Percentiles rank a stretch among this genome's conserved stretches.
phyloP scores from a whole-genome alignment of 768 basidiomycete species.

The Gelatoporia subvermispora region DNA sequence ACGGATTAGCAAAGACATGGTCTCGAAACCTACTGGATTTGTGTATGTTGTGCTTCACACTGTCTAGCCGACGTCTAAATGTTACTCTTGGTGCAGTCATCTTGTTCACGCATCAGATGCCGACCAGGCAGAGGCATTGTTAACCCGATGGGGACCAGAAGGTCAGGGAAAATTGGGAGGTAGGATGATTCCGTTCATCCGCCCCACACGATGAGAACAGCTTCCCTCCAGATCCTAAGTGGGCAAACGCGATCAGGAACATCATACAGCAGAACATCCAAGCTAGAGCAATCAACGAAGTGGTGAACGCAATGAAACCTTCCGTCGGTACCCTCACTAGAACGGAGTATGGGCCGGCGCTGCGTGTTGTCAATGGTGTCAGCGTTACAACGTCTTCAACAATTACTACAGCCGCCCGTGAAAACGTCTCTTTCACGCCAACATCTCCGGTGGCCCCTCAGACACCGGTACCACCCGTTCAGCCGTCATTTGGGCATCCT shows the following conservation, averaged over 20 bases:
- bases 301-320: slow-evolving; percentile 64
- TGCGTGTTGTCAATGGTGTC: slow-evolving; percentile 78
- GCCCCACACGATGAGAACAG: slow-evolving; percentile 12
- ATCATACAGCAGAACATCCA: slow-evolving; percentile 62
- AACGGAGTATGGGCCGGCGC: slow-evolving; percentile 38
- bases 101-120: slow-evolving; percentile 89
- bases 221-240: slow-evolving; percentile 63
- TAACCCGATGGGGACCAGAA: slow-evolving; percentile 86
- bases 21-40: slow-evolving; percentile 77
- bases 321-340: slow-evolving; percentile 38
- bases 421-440: slow-evolving; percentile 46
- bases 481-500: slow-evolving; percentile 42
- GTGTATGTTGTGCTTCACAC: slow-evolving; percentile 51
- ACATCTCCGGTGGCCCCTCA: slow-evolving; percentile 19
- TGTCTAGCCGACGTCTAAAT: slow-evolving; percentile 9
- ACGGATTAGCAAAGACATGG: slow-evolving; percentile 84
- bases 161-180: slow-evolving; percentile 85
- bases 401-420: slow-evolving; percentile 70
- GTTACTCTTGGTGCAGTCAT: slow-evolving; percentile 50
- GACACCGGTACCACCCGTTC: slow-evolving; percentile 19
- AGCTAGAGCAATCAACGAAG: slow-evolving; percentile 71
- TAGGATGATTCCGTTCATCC: slow-evolving; percentile 25
- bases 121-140: slow-evolving; percentile 81
- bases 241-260: slow-evolving; percentile 86
- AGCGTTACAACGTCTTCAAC: slow-evolving; percentile 67